These are phyloP conservation scores for Closterium sp. DNA, from an alignment of 139 green algal genomes.

Conservation along the genomic window DNA sequence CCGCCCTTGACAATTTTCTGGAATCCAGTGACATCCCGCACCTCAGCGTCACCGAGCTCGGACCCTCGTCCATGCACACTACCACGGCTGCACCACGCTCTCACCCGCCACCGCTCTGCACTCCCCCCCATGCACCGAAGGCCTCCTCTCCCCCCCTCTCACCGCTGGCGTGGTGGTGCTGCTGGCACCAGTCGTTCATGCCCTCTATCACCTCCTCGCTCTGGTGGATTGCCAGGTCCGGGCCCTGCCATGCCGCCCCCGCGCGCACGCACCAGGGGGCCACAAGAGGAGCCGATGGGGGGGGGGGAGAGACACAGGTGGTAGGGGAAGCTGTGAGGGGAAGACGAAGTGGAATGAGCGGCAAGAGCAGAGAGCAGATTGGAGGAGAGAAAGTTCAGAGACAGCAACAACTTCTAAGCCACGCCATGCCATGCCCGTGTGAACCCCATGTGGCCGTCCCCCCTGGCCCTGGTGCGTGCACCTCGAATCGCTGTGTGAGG, in stretches of 20 bases:
- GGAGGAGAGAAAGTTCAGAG: not conserved
- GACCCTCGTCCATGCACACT: too few species aligned
- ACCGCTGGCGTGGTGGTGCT: constrained; percentile 77
- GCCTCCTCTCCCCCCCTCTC: not conserved
- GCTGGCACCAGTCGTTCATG: constrained; percentile 92
- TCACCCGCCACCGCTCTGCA: not conserved
- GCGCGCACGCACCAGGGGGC: too few species aligned
- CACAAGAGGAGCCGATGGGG: not conserved
- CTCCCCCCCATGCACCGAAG: not conserved
- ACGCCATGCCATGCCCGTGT: not conserved
- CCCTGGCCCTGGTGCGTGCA: not conserved
- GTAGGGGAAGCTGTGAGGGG: too few species aligned
- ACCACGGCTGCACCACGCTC: not conserved
- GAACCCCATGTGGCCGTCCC: too few species aligned
- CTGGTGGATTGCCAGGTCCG: constrained; percentile 82
- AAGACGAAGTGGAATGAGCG: not conserved
- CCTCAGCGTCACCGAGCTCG: too few species aligned
- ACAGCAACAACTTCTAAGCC: too few species aligned
- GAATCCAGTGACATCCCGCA: too few species aligned
- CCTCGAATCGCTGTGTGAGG: constrained; percentile 42
- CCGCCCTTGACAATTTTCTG: too few species aligned
- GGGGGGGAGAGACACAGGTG: not conserved
- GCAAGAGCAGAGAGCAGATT: not conserved
- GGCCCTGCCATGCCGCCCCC: constrained; percentile 57
- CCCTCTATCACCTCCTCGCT: constrained; percentile 70